phyloP scores from a whole-genome alignment of 441 rosid genomes.

The Bocquillonia castaneifolia region DNA sequence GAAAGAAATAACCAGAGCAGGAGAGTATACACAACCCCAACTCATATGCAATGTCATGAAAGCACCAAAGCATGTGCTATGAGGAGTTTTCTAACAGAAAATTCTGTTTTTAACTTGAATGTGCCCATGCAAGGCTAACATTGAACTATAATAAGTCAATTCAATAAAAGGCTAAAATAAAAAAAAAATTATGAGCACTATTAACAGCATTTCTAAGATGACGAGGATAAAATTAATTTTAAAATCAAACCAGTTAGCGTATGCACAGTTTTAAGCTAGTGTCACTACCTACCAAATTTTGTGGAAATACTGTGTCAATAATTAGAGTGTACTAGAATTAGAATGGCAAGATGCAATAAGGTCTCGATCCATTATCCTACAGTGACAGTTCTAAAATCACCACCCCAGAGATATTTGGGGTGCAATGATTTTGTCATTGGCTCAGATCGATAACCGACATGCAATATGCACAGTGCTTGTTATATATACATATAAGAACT shows the following conservation, averaged over 20 bases:
- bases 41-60: no score
- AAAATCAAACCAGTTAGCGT: not conserved
- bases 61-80: not conserved
- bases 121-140: not conserved
- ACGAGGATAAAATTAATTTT: not conserved
- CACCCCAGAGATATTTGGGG: not conserved
- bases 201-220: not conserved
- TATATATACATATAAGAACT: not conserved
- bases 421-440: not conserved
- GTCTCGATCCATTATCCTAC: not conserved
- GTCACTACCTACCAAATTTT: not conserved
- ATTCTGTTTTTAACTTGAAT: not conserved
- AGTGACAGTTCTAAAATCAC: not conserved
- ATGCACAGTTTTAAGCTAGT: not conserved
- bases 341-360: not conserved
- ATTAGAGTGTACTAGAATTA: not conserved
- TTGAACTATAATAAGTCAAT: no score
- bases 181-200: not conserved
- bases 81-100: not conserved
- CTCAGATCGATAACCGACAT: not conserved
- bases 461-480: not conserved
- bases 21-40: not conserved
- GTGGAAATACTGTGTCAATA: not conserved
- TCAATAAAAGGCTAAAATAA: not conserved
- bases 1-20: not conserved